Conservation (phyloP, 139 green algal genomes). For the Asterochloris sp. region DNA sequence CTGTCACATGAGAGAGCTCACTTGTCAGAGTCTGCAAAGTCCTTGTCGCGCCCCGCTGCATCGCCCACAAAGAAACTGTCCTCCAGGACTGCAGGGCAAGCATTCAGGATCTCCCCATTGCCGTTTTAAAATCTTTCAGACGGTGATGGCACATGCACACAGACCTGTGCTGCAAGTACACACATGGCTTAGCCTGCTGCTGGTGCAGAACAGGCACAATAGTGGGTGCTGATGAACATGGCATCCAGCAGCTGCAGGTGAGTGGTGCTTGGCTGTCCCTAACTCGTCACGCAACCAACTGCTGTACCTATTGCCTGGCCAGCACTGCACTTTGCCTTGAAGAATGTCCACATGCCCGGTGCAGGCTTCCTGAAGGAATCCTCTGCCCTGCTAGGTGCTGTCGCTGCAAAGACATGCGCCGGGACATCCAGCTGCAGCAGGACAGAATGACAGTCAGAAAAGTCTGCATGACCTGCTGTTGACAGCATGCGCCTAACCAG, state of each 20-base stretch:
- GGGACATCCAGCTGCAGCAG: no score
- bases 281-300: not conserved
- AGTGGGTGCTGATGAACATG: not conserved
- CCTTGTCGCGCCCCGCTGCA: slow-evolving; percentile 43
- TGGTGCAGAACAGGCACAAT: not conserved
- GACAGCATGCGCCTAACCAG: no score
- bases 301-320: no score
- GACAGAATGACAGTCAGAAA: no score
- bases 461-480: no score
- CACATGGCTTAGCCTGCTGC: not conserved
- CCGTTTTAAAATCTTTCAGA: no score
- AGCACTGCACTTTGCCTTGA: no score
- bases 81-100: slow-evolving; percentile 36
- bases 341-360: no score
- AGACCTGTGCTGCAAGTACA: not conserved
- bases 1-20: slow-evolving; percentile 1
- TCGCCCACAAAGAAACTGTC: slow-evolving; percentile 68
- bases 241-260: not conserved
- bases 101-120: not conserved
- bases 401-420: no score
- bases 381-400: no score
- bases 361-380: no score
- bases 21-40: slow-evolving; percentile 55
- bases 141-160: not conserved
- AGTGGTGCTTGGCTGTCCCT: not conserved